Conservation (phyloP, 2,329 filamentous ascomycete genomes). For the Colletotrichum sp. region DNA sequence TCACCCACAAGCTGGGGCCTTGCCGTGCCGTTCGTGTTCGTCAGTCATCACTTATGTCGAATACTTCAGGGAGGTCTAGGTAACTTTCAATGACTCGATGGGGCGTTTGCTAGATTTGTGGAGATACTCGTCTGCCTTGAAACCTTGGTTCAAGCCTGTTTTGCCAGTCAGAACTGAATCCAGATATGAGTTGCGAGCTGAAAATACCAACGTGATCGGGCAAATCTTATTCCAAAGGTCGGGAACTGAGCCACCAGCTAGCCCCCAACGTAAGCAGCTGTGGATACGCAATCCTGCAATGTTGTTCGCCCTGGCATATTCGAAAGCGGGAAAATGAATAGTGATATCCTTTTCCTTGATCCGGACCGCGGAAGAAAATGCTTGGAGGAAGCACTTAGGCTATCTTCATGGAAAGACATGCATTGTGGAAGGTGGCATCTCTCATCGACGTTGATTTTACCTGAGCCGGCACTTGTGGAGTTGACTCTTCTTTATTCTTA, state of each 20-base stretch:
- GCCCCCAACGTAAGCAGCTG: neutral
- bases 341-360: neutral
- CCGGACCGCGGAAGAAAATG: fast-evolving
- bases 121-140: neutral
- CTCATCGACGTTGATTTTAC: neutral
- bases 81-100: neutral
- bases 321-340: neutral
- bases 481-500: neutral
- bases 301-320: neutral
- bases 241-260: neutral
- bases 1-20: neutral
- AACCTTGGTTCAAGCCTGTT: neutral
- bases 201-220: neutral
- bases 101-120: neutral
- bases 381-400: neutral
- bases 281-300: neutral
- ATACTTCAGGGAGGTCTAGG: neutral
- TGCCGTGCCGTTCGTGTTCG: neutral
- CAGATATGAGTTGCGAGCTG: neutral
- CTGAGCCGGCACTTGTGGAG: neutral
- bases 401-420: neutral
- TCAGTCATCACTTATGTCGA: neutral
- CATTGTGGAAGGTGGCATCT: neutral
- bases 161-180: neutral
- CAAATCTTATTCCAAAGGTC: neutral